phyloP scores from a whole-genome alignment of 768 basidiomycete genomes.

The Amanita inopinata region DNA sequence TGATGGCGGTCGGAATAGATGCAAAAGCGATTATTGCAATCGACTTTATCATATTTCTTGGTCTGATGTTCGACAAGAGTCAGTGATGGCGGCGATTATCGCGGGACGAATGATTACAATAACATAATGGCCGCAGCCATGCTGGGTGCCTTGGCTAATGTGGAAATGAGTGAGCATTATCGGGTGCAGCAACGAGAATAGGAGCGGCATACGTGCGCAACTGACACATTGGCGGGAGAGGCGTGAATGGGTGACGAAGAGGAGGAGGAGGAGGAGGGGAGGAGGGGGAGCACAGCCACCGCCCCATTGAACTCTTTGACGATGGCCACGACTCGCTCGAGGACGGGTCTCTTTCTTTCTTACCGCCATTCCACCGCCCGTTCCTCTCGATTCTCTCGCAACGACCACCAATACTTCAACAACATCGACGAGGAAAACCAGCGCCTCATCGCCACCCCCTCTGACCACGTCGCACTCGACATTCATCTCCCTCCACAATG shows the following conservation, averaged over 20 bases:
- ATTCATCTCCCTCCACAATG: slow-evolving; percentile 81
- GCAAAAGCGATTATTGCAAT: slow-evolving; percentile 41
- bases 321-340: slow-evolving; percentile 56
- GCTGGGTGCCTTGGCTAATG: slow-evolving; percentile 60
- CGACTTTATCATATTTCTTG: slow-evolving; percentile 37
- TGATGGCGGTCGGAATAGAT: slow-evolving; percentile 25
- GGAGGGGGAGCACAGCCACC: background rate
- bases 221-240: slow-evolving; percentile 4
- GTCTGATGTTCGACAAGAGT: slow-evolving; percentile 28
- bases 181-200: slow-evolving; percentile 41
- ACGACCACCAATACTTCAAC: slow-evolving; percentile 28
- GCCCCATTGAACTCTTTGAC: too few relatives aligned
- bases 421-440: slow-evolving; percentile 54
- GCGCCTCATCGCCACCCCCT: slow-evolving; percentile 60
- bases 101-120: slow-evolving; percentile 29
- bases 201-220: background rate
- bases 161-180: slow-evolving; percentile 34
- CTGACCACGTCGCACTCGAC: slow-evolving; percentile 38
- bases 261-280: background rate
- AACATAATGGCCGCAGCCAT: slow-evolving; percentile 75
- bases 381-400: slow-evolving; percentile 30
- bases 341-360: slow-evolving; percentile 90
- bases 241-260: too few relatives aligned
- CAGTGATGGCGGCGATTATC: slow-evolving; percentile 10
- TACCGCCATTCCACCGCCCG: slow-evolving; percentile 72